Conservation (phyloP, 1,284 basidiomycete genomes). For the Lignosus rhinocerotis region DNA sequence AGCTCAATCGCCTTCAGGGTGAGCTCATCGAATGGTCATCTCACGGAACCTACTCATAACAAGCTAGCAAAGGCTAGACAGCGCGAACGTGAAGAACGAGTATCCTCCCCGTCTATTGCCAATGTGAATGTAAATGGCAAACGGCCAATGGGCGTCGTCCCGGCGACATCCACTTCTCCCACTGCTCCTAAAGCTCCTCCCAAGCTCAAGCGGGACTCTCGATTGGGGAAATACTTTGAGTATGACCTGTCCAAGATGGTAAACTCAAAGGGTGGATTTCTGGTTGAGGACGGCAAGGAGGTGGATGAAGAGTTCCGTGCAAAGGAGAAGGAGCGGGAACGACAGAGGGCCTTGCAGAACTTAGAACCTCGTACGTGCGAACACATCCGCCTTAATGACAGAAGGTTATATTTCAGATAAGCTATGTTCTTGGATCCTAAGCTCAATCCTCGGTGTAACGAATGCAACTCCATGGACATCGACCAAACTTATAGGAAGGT, state of each 20-base stretch:
- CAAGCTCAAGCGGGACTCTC: conserved; percentile 67
- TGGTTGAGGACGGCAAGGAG: conserved; percentile 83
- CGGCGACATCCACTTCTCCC: conserved; percentile 59
- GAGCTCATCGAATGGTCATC: conserved; percentile 22
- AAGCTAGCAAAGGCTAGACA: conserved; percentile 46
- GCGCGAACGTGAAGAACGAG: conserved; percentile 47
- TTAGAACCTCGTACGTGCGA: conserved; percentile 65
- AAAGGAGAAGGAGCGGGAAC: conserved; percentile 78
- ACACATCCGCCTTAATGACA: neutral
- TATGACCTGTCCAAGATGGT: conserved; percentile 98
- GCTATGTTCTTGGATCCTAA: conserved; percentile 68
- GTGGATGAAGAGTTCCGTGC: conserved; percentile 63
- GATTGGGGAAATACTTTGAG: conserved; percentile 87
- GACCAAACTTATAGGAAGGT: conserved; percentile 81
- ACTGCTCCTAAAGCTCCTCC: conserved; percentile 50
- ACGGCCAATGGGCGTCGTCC: conserved; percentile 35
- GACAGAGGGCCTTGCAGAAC: conserved; percentile 65
- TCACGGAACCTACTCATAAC: conserved; percentile 57
- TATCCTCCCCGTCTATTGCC: conserved; percentile 44
- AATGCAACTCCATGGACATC: conserved; percentile 84
- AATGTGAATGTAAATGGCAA: conserved; percentile 38
- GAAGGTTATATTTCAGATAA: conserved; percentile 28
- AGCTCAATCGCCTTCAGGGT: conserved; percentile 46
- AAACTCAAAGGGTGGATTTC: conserved; percentile 92
- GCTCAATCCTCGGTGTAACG: conserved; percentile 79